These are phyloP conservation scores for Diplotaxis tenuifolia DNA, from an alignment of 345 rosid genomes.

Conservation along the genomic window DNA sequence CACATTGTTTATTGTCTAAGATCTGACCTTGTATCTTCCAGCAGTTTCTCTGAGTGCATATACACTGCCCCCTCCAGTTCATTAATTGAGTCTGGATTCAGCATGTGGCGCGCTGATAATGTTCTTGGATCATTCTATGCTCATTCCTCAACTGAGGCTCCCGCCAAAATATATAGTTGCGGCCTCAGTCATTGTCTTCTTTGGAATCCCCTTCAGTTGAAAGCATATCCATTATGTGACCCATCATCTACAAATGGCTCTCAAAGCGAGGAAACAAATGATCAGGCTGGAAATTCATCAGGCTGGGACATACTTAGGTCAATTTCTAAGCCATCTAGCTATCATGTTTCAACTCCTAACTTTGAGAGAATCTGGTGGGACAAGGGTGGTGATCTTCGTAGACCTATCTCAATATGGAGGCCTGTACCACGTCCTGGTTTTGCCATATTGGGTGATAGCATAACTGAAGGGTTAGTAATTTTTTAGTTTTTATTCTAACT, in stretches of 20 bases:
- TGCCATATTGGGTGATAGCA: slow-evolving; percentile 87
- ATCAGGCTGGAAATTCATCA: slow-evolving; percentile 55
- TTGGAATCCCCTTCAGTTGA: slow-evolving; percentile 62
- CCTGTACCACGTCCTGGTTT: slow-evolving; percentile 74
- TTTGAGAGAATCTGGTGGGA: slow-evolving; percentile 99
- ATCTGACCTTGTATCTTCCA: slow-evolving; percentile 89
- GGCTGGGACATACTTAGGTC: slow-evolving; percentile 86
- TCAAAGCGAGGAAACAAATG: slow-evolving; percentile 46
- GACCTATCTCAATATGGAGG: slow-evolving; percentile 94
- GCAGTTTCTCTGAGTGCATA: slow-evolving; percentile 84
- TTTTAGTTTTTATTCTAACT: neutral
- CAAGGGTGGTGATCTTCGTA: slow-evolving; percentile 84
- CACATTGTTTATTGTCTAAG: slow-evolving; percentile 87
- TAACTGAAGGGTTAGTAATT: slow-evolving; percentile 78
- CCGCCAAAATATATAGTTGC: slow-evolving; percentile 51
- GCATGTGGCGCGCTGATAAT: slow-evolving; percentile 94
- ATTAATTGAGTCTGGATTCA: slow-evolving; percentile 64
- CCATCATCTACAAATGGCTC: slow-evolving; percentile 33
- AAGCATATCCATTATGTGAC: slow-evolving; percentile 43
- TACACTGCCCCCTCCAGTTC: slow-evolving; percentile 48
- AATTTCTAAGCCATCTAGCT: slow-evolving; percentile 61
- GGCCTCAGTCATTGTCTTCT: slow-evolving; percentile 77
- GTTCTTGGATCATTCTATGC: slow-evolving; percentile 89
- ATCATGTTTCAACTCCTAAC: slow-evolving; percentile 72
- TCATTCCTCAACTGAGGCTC: slow-evolving; percentile 62